Base-by-base conservation (phyloP, 2,329 filamentous ascomycete genomes). In the Nectriaceae sp. region DNA sequence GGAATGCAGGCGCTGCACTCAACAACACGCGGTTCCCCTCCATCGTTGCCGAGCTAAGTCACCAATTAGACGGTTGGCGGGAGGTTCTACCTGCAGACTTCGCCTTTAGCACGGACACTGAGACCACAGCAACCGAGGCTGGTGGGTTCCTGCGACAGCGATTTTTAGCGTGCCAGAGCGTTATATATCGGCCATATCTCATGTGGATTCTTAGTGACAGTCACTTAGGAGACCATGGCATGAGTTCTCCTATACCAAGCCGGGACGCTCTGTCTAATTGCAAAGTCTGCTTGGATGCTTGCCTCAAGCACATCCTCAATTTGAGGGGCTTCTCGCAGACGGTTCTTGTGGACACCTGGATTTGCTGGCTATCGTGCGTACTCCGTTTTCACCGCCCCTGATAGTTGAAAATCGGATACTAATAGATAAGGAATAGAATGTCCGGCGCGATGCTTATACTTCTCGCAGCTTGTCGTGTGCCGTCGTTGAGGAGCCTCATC, bases 341-440 rank as follows among this genome's bases (percentile, higher is more conserved):
- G 0, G 70, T 80, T 0, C 59, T 80, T 26, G 70, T 80, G 2
- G 77, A 80, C 53, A 78, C 76, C 0, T 80, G 77, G 77, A 79
- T 80, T 19, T 80, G 77, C 39, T 76, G 76, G 0, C 55, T 80
- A 0, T 79, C 75, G 76, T 79, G 63, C 59, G 74, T 68, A 3
- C 3, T 11, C 3, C 16, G 13, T 16, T 21, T 33, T 19, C 8
- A 36, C 8, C 33, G 1, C n/a, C 10, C 39, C 5, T 26, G 31
- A 4, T 0, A 3, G 37, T 40, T 26, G 33, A n/a, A 19, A 16
- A 19, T 6, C 33, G 11, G n/a, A 36, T n/a, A 36, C 33, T 36
- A n/a, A 10, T 19, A 29, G 33, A n/a, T 15, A 5, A 10, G 8
- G 8, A 38, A 4, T 21, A 76, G 75, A 0, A 78, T 78, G 75